These are phyloP conservation scores for Rhinocladiella mackenziei DNA, from an alignment of 2,329 filamentous ascomycete genomes.

Conservation along the genomic window DNA sequence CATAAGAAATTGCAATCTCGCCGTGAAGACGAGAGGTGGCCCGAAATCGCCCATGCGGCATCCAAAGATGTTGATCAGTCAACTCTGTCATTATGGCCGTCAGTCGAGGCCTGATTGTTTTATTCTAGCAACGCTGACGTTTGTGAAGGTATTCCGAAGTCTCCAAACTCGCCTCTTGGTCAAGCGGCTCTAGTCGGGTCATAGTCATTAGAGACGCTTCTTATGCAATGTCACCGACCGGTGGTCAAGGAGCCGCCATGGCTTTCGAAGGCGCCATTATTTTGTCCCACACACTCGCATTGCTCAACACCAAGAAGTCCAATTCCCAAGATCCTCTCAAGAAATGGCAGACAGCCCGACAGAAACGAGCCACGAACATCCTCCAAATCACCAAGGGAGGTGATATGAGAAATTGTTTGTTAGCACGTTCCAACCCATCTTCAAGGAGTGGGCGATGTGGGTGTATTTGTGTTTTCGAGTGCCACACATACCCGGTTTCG, in stretches of 20 bases:
- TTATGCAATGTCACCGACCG: slow-evolving; percentile 27
- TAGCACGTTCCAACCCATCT: slow-evolving; percentile 16
- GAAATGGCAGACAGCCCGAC: slow-evolving; percentile 48
- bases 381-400: slow-evolving; percentile 42
- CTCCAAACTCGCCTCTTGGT: slow-evolving; percentile 25
- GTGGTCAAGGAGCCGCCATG: slow-evolving; percentile 26
- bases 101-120: background rate
- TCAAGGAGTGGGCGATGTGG: slow-evolving; percentile 25
- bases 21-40: slow-evolving; percentile 16
- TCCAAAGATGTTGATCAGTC: slow-evolving; percentile 13
- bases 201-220: slow-evolving; percentile 27
- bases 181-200: slow-evolving; percentile 13
- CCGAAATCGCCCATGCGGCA: slow-evolving; percentile 19
- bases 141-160: slow-evolving; percentile 12
- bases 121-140: background rate
- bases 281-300: slow-evolving; percentile 21
- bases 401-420: slow-evolving; percentile 13
- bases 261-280: slow-evolving; percentile 27
- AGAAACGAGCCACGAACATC: slow-evolving; percentile 47
- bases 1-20: slow-evolving; percentile 16
- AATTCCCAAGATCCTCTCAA: slow-evolving; percentile 1
- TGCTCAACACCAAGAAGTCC: slow-evolving; percentile 2
- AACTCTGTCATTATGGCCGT: slow-evolving; percentile 25
- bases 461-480: slow-evolving; percentile 19
- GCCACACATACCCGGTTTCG: too few species aligned